A percentile compares a stretch with the other conserved stretches of the same genome.
Conservation (phyloP, 176 grass and related monocot genomes). For the Paspalum vaginatum region DNA sequence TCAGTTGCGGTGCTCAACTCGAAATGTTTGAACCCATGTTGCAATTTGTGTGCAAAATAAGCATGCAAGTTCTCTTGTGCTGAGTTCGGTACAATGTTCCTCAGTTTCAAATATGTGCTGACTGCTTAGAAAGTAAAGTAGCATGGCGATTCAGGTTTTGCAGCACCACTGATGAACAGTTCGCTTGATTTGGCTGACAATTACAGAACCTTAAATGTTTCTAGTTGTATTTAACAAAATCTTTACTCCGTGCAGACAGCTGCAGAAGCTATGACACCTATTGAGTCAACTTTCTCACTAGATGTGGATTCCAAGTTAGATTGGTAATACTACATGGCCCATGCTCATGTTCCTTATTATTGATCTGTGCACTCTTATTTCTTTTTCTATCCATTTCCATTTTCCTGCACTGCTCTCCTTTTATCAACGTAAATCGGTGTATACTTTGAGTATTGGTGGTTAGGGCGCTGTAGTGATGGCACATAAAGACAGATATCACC, state of each 20-base stretch:
- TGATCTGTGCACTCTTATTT: slow-evolving; percentile 14
- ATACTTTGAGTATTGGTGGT: slow-evolving; percentile 3
- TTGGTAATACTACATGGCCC: slow-evolving; percentile 60
- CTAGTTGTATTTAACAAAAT: slow-evolving; percentile 15
- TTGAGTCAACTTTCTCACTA: slow-evolving; percentile 98
- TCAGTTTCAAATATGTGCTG: slow-evolving; percentile 10
- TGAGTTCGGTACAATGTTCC: slow-evolving; percentile 6
- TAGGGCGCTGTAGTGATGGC: background rate
- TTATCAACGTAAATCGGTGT: background rate
- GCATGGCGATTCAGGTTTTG: slow-evolving; percentile 15
- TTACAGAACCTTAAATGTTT: slow-evolving; percentile 10
- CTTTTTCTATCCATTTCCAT: background rate
- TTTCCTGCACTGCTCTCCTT: background rate
- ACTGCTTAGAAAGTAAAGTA: slow-evolving; percentile 33
- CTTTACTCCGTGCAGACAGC: slow-evolving; percentile 77
- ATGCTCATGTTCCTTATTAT: slow-evolving; percentile 28
- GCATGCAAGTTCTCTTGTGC: background rate
- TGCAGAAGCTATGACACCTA: slow-evolving; percentile 97
- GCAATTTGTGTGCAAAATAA: slow-evolving; percentile 29
- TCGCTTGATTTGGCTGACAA: background rate
- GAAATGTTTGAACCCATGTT: slow-evolving; percentile 6
- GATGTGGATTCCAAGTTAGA: slow-evolving; percentile 99
- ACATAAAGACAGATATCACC: background rate
- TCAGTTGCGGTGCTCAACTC: background rate
- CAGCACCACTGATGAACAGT: background rate